Conservation (phyloP, 2,329 filamentous ascomycete genomes). For the Epichloe uncinata region DNA sequence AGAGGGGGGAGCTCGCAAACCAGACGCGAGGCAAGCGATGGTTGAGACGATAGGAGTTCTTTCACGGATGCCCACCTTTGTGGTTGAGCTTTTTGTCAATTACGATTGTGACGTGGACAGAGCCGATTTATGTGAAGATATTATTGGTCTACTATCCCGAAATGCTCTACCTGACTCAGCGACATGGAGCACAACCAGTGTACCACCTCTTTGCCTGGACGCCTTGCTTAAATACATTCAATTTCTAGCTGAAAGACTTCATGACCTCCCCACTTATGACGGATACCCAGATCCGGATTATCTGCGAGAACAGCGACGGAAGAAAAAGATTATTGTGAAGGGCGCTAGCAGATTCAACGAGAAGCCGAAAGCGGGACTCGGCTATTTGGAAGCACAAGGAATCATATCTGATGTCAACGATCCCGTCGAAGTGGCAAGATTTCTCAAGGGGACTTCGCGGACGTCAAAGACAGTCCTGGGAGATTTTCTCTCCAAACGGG, state of each 20-base stretch:
- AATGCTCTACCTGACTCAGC: conserved; percentile 96
- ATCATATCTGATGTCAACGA: conserved; percentile 68
- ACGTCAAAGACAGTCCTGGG: conserved; percentile 85
- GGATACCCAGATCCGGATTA: conserved; percentile 51
- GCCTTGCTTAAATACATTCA: conserved; percentile 83
- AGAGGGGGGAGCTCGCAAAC: conserved; percentile 83
- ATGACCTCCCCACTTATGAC: conserved; percentile 51
- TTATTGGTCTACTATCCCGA: conserved; percentile 81
- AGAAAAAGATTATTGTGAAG: conserved; percentile 86
- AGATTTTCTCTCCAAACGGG: conserved; percentile 84
- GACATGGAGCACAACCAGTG: conserved; percentile 97
- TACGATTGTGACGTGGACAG: conserved; percentile 94
- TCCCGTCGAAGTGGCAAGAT: conserved; percentile 67
- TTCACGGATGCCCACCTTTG: conserved; percentile 83
- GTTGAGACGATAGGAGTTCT: conserved; percentile 90
- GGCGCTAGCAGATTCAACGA: conserved; percentile 92
- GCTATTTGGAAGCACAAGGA: conserved; percentile 70
- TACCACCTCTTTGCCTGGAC: conserved; percentile 87
- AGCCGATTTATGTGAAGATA: conserved; percentile 85
- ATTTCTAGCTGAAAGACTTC: conserved; percentile 75
- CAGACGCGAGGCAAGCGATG: conserved; percentile 95
- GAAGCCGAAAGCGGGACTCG: conserved; percentile 77
- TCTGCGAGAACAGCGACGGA: conserved; percentile 59
- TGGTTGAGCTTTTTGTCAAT: conserved; percentile 92
- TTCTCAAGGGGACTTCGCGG: conserved; percentile 74